Conservation (phyloP, 2,329 filamentous ascomycete genomes). For the Colletotrichum musae region DNA sequence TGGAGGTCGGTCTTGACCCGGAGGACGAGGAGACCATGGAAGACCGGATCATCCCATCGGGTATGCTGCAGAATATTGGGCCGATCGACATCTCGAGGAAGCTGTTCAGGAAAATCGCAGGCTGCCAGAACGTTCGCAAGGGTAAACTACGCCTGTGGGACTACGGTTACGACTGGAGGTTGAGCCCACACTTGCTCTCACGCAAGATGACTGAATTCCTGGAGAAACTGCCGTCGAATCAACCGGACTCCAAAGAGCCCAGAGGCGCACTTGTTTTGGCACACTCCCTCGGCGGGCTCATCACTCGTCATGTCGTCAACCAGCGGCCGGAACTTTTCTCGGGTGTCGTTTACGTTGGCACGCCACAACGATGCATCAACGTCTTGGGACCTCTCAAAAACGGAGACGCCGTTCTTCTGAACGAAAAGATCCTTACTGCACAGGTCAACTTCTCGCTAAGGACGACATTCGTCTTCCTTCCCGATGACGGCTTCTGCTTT, state of each 20-base stretch:
- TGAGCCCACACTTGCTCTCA: slow-evolving; percentile 85
- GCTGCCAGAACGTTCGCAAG: slow-evolving; percentile 79
- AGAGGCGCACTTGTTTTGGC: slow-evolving; percentile 86
- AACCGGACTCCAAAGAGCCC: slow-evolving; percentile 71
- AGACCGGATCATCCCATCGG: slow-evolving; percentile 85
- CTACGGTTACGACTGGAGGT: slow-evolving; percentile 95
- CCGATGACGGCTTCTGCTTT: slow-evolving; percentile 90
- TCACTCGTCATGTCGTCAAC: slow-evolving; percentile 91
- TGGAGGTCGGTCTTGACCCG: slow-evolving; percentile 86
- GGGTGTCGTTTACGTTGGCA: slow-evolving; percentile 88
- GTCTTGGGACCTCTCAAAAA: slow-evolving; percentile 91
- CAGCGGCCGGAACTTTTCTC: slow-evolving; percentile 86
- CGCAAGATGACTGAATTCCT: slow-evolving; percentile 81
- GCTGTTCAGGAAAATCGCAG: slow-evolving; percentile 82
- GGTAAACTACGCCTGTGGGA: slow-evolving; percentile 86
- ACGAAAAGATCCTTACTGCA: slow-evolving; percentile 89
- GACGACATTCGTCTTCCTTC: slow-evolving; percentile 87
- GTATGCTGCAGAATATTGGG: slow-evolving; percentile 92
- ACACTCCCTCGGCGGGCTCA: slow-evolving; percentile 89
- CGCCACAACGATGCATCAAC: slow-evolving; percentile 89
- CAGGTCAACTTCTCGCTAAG: slow-evolving; percentile 94
- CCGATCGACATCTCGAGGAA: slow-evolving; percentile 90
- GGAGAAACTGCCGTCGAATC: slow-evolving; percentile 81
- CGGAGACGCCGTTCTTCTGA: slow-evolving; percentile 92
- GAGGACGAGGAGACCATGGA: slow-evolving; percentile 89